Conservation (phyloP, 2,329 filamentous ascomycete species). For the Zymoseptoria pseudotritici region DNA sequence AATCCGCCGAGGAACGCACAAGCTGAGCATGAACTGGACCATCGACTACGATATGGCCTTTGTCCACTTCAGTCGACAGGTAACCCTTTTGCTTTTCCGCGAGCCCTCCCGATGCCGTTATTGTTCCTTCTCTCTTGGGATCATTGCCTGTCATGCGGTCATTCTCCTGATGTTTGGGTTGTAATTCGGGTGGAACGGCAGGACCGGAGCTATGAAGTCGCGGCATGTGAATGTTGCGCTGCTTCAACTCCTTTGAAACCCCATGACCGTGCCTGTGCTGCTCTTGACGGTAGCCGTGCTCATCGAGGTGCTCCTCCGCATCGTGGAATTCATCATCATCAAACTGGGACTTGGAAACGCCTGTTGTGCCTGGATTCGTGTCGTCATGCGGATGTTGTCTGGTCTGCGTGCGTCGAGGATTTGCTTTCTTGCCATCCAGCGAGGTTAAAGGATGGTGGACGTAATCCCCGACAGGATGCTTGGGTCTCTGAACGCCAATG, state of each 20-base stretch:
- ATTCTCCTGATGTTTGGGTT: slow-evolving; percentile 24
- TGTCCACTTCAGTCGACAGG: slow-evolving; percentile 17
- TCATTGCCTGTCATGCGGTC: slow-evolving; percentile 28
- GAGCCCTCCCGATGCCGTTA: slow-evolving; percentile 27
- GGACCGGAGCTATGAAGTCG: slow-evolving; percentile 6
- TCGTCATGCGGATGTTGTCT: slow-evolving; percentile 17
- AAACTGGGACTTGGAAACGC: slow-evolving; percentile 5
- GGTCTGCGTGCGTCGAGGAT: slow-evolving; percentile 33
- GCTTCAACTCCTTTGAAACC: slow-evolving; percentile 19
- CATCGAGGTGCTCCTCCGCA: slow-evolving; percentile 22
- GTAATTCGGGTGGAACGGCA: slow-evolving; percentile 4
- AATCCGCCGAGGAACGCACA: slow-evolving; percentile 84
- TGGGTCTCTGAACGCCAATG: slow-evolving; percentile 78
- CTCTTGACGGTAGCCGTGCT: slow-evolving; percentile 26
- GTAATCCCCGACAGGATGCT: slow-evolving; percentile 83
- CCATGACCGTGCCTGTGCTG: slow-evolving; percentile 26
- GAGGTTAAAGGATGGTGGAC: slow-evolving; percentile 69
- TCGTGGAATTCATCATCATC: slow-evolving; percentile 23
- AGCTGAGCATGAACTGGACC: slow-evolving; percentile 77
- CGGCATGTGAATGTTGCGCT: slow-evolving; percentile 14
- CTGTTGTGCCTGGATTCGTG: slow-evolving; percentile 7
- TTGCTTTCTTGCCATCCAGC: slow-evolving; percentile 55
- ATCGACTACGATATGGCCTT: slow-evolving; percentile 34
- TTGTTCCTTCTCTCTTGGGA: slow-evolving; percentile 25
- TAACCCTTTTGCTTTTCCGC: slow-evolving; percentile 25